phyloP scores from a whole-genome alignment of 1,284 basidiomycete genomes.

The Rhodotorula sp. region DNA sequence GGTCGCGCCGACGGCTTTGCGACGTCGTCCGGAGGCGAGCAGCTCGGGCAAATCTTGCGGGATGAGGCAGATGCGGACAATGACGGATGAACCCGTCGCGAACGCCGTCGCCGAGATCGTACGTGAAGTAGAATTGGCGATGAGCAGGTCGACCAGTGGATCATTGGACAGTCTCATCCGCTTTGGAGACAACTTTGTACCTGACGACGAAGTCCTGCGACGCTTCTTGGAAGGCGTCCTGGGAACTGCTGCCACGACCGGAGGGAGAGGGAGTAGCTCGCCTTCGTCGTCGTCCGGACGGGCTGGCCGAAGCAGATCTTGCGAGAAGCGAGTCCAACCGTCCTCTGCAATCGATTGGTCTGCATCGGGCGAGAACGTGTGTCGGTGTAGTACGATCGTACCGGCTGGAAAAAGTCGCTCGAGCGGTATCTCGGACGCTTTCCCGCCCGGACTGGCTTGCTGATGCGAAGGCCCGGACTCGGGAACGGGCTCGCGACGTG shows the following conservation, averaged over 20 bases:
- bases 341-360: not conserved
- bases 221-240: not conserved
- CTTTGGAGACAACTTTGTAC: not conserved
- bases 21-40: not conserved
- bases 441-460: no score
- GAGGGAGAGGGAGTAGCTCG: not conserved
- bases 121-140: slow-evolving; percentile 3
- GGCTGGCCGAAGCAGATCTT: not conserved
- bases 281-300: not conserved
- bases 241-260: no score
- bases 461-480: no score
- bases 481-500: no score
- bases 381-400: slow-evolving; percentile 5
- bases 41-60: slow-evolving; percentile 25
- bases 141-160: slow-evolving; percentile 12
- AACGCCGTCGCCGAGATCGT: slow-evolving; percentile 13
- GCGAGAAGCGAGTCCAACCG: slow-evolving; percentile 9
- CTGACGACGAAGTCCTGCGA: not conserved
- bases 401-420: slow-evolving; percentile 22
- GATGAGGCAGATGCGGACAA: slow-evolving; percentile 33
- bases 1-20: not conserved
- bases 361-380: not conserved
- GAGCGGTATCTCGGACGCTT: slow-evolving; percentile 8
- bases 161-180: not conserved
- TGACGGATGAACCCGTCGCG: not conserved